phyloP scores from a whole-genome alignment of 371 early-diverging fungal species.

The Chytridiales sp. region DNA sequence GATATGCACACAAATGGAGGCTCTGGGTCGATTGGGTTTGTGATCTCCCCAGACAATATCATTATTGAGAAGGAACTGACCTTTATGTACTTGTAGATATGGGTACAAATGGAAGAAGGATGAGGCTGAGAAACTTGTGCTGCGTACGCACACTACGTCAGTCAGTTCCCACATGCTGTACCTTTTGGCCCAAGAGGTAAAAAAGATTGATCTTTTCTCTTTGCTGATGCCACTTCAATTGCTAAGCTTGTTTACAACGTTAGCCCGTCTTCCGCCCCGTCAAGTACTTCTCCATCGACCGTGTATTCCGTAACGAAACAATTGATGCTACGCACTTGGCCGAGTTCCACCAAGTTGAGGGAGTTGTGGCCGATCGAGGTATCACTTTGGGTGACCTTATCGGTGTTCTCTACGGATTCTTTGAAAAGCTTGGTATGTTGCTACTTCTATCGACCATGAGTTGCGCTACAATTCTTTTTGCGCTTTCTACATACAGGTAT shows the following conservation, averaged over 20 bases:
- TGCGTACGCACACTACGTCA: conserved; percentile 99
- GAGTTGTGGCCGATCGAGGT: conserved; percentile 96
- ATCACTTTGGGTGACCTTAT: conserved; percentile 97
- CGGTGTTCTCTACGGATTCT: conserved; percentile 96
- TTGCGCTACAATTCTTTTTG: conserved; percentile 1
- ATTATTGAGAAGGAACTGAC: not conserved
- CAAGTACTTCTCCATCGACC: conserved; percentile 99
- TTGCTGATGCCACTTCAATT: not conserved
- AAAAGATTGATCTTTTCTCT: conserved; percentile 16
- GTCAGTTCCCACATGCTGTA: conserved; percentile 93
- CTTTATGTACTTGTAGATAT: conserved; percentile 44
- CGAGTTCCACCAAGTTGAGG: conserved; percentile 99
- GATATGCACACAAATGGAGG: conserved; percentile 94
- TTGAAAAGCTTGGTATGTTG: conserved; percentile 91
- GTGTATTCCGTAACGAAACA: conserved; percentile 99
- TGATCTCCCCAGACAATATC: not conserved
- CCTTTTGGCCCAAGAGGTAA: conserved; percentile 84
- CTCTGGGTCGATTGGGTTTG: conserved; percentile 93
- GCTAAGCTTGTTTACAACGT: no score
- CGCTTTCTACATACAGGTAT: conserved; percentile 48
- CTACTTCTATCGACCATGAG: not conserved
- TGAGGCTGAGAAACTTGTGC: conserved; percentile 94
- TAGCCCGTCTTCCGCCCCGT: conserved; percentile 74
- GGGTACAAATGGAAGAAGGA: conserved; percentile 91
- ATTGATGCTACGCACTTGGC: conserved; percentile 99